Base-by-base conservation (phyloP, 75 land plant genomes). In the Isoetes taiwanensis region DNA sequence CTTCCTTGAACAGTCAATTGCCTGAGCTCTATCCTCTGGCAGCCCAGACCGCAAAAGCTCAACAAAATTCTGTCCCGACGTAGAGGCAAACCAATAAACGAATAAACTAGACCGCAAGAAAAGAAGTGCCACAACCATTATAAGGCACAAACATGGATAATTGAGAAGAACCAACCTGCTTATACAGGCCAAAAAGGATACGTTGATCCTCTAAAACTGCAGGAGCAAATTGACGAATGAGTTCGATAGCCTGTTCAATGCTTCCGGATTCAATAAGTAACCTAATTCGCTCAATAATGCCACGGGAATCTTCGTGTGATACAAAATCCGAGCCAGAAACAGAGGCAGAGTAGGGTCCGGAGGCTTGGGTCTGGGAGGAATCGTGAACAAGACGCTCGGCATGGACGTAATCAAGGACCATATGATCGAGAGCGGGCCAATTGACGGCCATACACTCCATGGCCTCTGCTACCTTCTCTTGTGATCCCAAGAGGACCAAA, bases 1-100 rank as follows among this genome's bases (percentile, higher is more conserved):
- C 2, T 68, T 72, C 58, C 86, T 69, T 27, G 74, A 64, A 64
- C 90, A 88, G 32, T 77, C 43, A 50, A 93, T 79, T 1, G 98
- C 98, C n/a, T 68, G 58, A 21, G 74, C 75, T 6, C 78, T 79
- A 63, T 65, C 77, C 43, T 66, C 69, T 1, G 30, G 35, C n/a
- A 73, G 69, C 29, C 95, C 98, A 65, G 56, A 72, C 68, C 98
- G 80, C 65, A 93, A 66, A 32, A 93, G 68, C 67, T 93, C 98
- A 32, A 93, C 79, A 55, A 93, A 93, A 73, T 76, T 87, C 98
- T 91, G 54, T 27, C 39, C 39, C 14, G 9, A 14, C 39, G 39
- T 37, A 37, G 9, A 10, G 39, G 14, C 5, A 11, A 32, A 34
- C 27, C 59, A 16, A 57, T 57, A 25, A 57, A 57, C 34, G 33